Conservation (phyloP, 257 asterid genomes). For the Euphrasia confusa region DNA sequence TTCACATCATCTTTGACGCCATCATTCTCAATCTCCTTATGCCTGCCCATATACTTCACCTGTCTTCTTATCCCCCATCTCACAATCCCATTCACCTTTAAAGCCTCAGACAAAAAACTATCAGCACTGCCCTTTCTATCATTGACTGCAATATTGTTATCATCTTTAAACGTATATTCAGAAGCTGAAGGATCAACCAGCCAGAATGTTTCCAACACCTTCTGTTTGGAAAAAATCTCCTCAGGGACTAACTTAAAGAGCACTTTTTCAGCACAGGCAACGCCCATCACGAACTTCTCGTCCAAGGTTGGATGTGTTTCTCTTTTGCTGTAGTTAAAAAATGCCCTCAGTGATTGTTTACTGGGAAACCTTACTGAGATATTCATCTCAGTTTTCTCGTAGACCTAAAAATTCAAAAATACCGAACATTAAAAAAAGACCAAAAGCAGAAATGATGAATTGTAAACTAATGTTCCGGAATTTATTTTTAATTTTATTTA, state of each 20-base stretch:
- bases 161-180: constrained; percentile 19
- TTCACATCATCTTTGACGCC: constrained; percentile 27
- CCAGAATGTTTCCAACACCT: constrained; percentile 64
- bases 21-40: constrained; percentile 37
- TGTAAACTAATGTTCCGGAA: constrained; percentile 1
- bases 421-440: background rate
- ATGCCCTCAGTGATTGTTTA: constrained; percentile 54
- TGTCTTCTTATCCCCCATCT: constrained; percentile 81
- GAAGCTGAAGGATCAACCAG: constrained; percentile 26
- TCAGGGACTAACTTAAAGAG: constrained; percentile 48
- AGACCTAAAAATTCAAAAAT: constrained; percentile 42
- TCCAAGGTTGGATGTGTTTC: constrained; percentile 81
- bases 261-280: constrained; percentile 51
- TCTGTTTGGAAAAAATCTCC: constrained; percentile 43
- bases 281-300: constrained; percentile 76
- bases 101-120: constrained; percentile 39
- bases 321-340: constrained; percentile 50
- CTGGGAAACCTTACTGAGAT: constrained; percentile 75
- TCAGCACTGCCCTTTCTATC: constrained; percentile 30
- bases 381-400: constrained; percentile 58
- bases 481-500: background rate
- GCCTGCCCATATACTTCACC: constrained; percentile 72
- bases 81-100: constrained; percentile 60
- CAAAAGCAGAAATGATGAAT: background rate
- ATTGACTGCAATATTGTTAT: constrained; percentile 5